Percentiles rank a stretch among this genome's conserved stretches.
These are phyloP conservation scores for Hemileia vastatrix DNA, from an alignment of 1,284 basidiomycete genomes.

Conservation along the genomic window DNA sequence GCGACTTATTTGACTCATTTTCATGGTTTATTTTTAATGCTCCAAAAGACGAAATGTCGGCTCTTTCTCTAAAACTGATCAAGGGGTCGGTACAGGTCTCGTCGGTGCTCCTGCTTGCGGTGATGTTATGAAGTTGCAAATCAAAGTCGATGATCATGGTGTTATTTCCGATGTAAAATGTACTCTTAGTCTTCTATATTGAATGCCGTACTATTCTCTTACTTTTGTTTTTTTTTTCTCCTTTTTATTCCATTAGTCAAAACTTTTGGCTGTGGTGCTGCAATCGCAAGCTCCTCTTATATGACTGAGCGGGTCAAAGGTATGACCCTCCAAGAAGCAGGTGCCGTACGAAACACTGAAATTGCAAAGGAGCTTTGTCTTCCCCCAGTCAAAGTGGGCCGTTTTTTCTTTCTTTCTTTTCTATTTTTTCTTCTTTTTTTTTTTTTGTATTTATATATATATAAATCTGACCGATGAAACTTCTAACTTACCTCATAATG, in stretches of 20 bases:
- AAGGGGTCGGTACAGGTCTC: conserved; percentile 89
- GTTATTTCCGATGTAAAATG: conserved; percentile 98
- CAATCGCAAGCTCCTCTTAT: conserved; percentile 44
- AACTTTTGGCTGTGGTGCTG: conserved; percentile 45
- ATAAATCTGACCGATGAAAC: not conserved
- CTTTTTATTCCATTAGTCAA: conserved; percentile 34
- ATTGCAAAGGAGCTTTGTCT: conserved; percentile 93
- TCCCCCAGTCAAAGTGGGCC: conserved; percentile 83
- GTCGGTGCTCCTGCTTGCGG: conserved; percentile 95
- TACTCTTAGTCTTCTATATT: conserved; percentile 49
- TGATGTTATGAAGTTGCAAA: conserved; percentile 71
- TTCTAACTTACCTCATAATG: conserved; percentile 22
- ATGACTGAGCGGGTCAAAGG: conserved; percentile 91
- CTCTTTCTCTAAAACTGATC: conserved; percentile 80
- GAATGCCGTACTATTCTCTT: conserved; percentile 70
- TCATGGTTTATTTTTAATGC: not conserved
- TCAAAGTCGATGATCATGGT: conserved; percentile 80
- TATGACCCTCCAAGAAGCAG: conserved; percentile 82
- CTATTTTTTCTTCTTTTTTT: conserved; percentile 10
- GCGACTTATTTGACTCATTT: not conserved
- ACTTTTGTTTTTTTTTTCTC: conserved; percentile 48
- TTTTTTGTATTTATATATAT: conserved; percentile 25
- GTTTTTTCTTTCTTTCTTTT: conserved; percentile 60
- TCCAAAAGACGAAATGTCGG: conserved; percentile 54
- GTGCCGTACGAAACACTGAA: conserved; percentile 96